A percentile compares a stretch with the other conserved stretches of the same genome.
These are phyloP conservation scores for Yamadazyma epiphylla DNA, from an alignment of 1,139 yeast species.

Conservation along the genomic window DNA sequence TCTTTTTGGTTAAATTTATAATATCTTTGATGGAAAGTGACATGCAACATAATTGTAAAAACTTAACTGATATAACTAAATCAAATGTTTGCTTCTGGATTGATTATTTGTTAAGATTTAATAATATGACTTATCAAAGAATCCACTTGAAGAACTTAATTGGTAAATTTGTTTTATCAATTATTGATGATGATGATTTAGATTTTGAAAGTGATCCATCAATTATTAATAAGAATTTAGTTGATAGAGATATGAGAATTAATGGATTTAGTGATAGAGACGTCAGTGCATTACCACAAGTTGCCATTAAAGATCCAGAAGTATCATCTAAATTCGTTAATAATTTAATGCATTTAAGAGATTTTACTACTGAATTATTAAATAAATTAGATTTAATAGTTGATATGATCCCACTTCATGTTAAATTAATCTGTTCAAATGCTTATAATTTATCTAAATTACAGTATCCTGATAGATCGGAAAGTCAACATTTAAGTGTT, in stretches of 20 bases:
- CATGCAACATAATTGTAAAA: conserved; percentile 21
- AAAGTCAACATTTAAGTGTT: conserved; percentile 55
- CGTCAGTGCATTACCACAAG: conserved; percentile 47
- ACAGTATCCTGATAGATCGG: conserved; percentile 50
- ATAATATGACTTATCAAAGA: conserved; percentile 58
- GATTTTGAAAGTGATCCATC: conserved; percentile 83
- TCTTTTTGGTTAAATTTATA: conserved; percentile 60
- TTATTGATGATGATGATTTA: conserved; percentile 54
- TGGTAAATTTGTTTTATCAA: conserved; percentile 44
- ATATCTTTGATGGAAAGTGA: conserved; percentile 49
- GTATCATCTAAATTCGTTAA: conserved; percentile 67
- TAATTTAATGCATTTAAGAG: conserved; percentile 75
- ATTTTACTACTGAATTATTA: conserved; percentile 55
- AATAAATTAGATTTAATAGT: conserved; percentile 39
- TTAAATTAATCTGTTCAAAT: conserved; percentile 40
- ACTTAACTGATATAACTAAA: conserved; percentile 34
- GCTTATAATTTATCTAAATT: conserved; percentile 32
- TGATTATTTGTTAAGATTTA: conserved; percentile 50
- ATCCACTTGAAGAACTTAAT: conserved; percentile 50
- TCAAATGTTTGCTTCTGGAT: conserved; percentile 41
- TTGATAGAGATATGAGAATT: conserved; percentile 46
- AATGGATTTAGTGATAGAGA: conserved; percentile 33
- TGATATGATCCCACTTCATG: conserved; percentile 55
- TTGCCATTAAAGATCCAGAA: conserved; percentile 74
- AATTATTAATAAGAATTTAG: conserved; percentile 47